Conservation (phyloP, 768 basidiomycete genomes). For the Pisolithus marmoratus region DNA sequence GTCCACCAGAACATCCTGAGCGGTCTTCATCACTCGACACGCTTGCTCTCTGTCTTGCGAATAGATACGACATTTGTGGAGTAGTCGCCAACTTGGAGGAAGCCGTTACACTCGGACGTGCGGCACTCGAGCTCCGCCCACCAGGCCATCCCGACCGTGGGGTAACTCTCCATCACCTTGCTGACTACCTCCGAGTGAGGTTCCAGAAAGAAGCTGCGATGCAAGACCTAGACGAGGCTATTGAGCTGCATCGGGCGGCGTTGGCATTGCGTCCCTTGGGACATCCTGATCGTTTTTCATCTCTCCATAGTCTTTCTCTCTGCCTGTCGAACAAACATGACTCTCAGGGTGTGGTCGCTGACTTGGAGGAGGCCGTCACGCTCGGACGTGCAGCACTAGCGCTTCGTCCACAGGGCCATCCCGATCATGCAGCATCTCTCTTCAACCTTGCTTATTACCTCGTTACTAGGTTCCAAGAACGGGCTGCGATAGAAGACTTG, state of each 20-base stretch:
- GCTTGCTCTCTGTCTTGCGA: too few relatives aligned
- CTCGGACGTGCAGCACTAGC: neutral
- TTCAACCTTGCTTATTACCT: constrained; percentile 19
- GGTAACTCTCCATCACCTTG: too few relatives aligned
- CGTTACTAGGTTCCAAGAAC: constrained; percentile 32
- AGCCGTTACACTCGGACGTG: too few relatives aligned
- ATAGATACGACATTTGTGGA: too few relatives aligned
- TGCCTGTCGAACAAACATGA: neutral
- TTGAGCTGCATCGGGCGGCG: neutral
- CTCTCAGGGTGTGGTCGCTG: neutral
- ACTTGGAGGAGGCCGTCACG: neutral
- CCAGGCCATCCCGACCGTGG: too few relatives aligned
- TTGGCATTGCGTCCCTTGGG: neutral
- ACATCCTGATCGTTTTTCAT: neutral
- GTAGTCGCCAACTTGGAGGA: too few relatives aligned
- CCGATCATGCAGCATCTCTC: neutral
- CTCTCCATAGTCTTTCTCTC: neutral
- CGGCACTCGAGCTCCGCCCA: too few relatives aligned
- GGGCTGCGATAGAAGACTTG: neutral
- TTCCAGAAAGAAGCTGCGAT: neutral
- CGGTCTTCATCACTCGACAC: too few relatives aligned
- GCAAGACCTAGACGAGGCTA: neutral
- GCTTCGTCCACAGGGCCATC: neutral
- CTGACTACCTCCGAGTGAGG: too few relatives aligned
- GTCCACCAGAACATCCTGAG: too few relatives aligned